Base-by-base conservation (phyloP, 176 grass and related monocot species). In the Calamus simplicifolius region DNA sequence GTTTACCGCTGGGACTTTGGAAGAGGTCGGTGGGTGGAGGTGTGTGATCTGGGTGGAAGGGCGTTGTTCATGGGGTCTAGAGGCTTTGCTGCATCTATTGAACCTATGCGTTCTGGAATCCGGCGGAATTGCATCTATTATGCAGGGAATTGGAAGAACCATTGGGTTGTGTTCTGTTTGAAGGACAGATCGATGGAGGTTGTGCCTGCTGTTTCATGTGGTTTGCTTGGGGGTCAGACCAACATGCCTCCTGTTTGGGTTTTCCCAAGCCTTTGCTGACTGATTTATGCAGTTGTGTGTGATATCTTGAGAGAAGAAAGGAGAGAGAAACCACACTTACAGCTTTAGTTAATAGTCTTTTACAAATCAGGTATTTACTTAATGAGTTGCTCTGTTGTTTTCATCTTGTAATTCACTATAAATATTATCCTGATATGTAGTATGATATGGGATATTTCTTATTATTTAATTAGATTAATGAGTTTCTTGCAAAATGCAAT, bases 221-320 rank as follows among this genome's bases (percentile, higher is more conserved):
- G 87, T 2, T 76, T 79, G 50, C 78, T 83, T 57, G 67, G 56
- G 19, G 19, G 50, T 56, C 64, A 63, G 16, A 38, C 68, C 57
- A 10, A 16, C 48, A 49, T 66, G 15, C 81, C 79, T 3, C 64
- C 63, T 0, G 73, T 85, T 75, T 90, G 78, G 87, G 79, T 90
- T 53, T 66, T 90, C n/a, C 87, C 86, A 48, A 90, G 79, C 72
- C 67, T 86, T 52, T 81, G 69, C 50, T 85, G 35, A 43, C 35
- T 38, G 35, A 43, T 43, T 43, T 43, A 43, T 43, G 35, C 35
- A 43, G 35, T 10, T 43, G 1, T 12, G 35, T 38, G 35, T 10
- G 8, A 10, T 43, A 13, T 43, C 35, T 43, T 3, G 35, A 3
- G 10, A 43, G 35, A 43, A 43, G 8, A 10, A 43, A 13, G 35